Evolutionary conservation across 345 rosid genomes (phyloP).

Genomic region (Draba incana): DNA sequence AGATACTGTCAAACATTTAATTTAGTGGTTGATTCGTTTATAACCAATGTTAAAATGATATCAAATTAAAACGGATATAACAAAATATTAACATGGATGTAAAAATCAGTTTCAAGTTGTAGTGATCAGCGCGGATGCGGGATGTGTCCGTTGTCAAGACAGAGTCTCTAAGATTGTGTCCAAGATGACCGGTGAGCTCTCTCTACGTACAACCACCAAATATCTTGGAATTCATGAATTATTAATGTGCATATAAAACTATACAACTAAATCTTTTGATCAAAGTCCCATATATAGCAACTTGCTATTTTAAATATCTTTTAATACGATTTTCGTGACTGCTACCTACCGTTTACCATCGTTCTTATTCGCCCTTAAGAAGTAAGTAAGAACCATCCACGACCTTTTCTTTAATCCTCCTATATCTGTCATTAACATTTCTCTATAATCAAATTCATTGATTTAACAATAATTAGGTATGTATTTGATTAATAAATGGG

Average conservation of each 20-base stretch:
- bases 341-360: slow-evolving; percentile 36
- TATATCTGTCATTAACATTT: background rate
- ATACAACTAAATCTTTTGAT: background rate
- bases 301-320: slow-evolving; percentile 7
- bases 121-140: slow-evolving; percentile 39
- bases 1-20: too few relatives aligned
- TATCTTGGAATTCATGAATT: background rate
- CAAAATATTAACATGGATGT: slow-evolving; percentile 28
- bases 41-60: too few relatives aligned
- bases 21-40: too few relatives aligned
- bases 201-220: slow-evolving; percentile 2
- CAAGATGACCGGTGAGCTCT: slow-evolving; percentile 43
- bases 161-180: slow-evolving; percentile 40
- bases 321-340: slow-evolving; percentile 25
- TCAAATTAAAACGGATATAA: too few relatives aligned
- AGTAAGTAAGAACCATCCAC: slow-evolving; percentile 17
- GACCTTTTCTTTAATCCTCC: slow-evolving; percentile 10
- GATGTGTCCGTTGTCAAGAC: slow-evolving; percentile 43
- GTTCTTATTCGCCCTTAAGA: slow-evolving; percentile 15
- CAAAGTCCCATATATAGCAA: background rate
- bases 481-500: slow-evolving; percentile 18
- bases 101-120: slow-evolving; percentile 40
- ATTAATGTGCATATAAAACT: background rate
- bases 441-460: background rate
- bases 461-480: background rate